phyloP scores from a whole-genome alignment of 768 basidiomycete species.

The Amanita fuliginea region DNA sequence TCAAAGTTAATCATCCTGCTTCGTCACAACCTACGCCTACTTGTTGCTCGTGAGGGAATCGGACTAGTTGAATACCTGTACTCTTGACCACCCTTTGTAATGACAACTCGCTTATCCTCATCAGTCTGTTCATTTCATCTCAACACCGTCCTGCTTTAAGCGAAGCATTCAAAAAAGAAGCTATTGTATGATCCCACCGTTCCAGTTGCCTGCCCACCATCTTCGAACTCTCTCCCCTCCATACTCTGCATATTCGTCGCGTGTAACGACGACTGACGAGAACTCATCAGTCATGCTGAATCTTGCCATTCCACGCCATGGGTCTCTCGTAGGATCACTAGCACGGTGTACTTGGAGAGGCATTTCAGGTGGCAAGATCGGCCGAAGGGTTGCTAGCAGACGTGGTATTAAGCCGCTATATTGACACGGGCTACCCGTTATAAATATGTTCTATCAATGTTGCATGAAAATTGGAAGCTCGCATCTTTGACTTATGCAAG shows the following conservation, averaged over 20 bases:
- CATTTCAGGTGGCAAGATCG: slow-evolving; percentile 78
- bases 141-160: neutral
- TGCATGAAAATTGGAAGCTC: neutral
- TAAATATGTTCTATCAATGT: slow-evolving; percentile 64
- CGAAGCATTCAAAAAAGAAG: neutral
- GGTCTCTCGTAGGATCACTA: slow-evolving; percentile 56
- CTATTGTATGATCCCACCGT: slow-evolving; percentile 23
- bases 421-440: slow-evolving; percentile 76
- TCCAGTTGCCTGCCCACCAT: slow-evolving; percentile 95
- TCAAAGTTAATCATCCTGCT: slow-evolving; percentile 52
- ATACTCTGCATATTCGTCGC: slow-evolving; percentile 81
- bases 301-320: slow-evolving; percentile 90
- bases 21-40: slow-evolving; percentile 28
- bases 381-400: slow-evolving; percentile 64
- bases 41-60: slow-evolving; percentile 40
- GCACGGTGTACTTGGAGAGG: slow-evolving; percentile 55
- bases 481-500: neutral
- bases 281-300: slow-evolving; percentile 54
- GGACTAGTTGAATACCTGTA: neutral
- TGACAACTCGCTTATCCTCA: neutral
- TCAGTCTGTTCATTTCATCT: neutral
- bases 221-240: slow-evolving; percentile 79
- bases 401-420: slow-evolving; percentile 60
- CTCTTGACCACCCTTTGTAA: neutral
- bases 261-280: slow-evolving; percentile 45